phyloP scores from a whole-genome alignment of 139 green algal genomes.

The Nannochloris sp. region DNA sequence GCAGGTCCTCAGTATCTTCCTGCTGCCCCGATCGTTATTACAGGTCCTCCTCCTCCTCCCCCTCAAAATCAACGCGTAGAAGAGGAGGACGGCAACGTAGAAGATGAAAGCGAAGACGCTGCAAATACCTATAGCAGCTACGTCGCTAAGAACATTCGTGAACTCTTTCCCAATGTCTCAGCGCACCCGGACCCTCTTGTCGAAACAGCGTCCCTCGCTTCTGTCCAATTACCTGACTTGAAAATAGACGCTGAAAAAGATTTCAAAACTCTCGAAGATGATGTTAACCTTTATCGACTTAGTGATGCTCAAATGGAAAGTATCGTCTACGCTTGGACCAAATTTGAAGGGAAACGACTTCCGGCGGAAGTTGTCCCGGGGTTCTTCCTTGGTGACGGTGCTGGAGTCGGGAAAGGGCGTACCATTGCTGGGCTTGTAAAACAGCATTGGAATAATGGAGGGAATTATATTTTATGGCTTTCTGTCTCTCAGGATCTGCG shows the following conservation, averaged over 20 bases:
- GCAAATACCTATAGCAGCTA: conserved; percentile 15
- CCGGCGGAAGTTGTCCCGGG: conserved; percentile 28
- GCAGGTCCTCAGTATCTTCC: too few relatives aligned
- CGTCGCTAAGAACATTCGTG: conserved; percentile 4
- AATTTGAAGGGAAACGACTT: conserved; percentile 35
- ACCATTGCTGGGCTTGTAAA: conserved; percentile 62
- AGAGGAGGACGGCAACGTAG: neutral
- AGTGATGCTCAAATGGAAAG: conserved; percentile 72
- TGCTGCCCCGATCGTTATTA: neutral
- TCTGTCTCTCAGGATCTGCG: conserved; percentile 60
- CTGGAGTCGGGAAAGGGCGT: conserved; percentile 79
- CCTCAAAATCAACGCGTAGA: neutral
- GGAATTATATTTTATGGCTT: conserved; percentile 57
- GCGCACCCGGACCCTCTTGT: conserved; percentile 56
- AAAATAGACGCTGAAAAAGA: too few relatives aligned
- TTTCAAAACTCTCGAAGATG: conserved; percentile 42
- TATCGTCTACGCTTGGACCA: conserved; percentile 65
- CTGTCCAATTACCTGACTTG: conserved; percentile 44
- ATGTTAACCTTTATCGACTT: conserved; percentile 27
- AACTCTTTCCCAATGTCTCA: conserved; percentile 9
- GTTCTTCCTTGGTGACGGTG: conserved; percentile 82
- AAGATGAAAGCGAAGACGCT: neutral
- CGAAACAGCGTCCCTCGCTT: conserved; percentile 57
- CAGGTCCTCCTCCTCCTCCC: neutral
- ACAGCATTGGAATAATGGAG: conserved; percentile 20